Percentiles rank a stretch among this genome's conserved stretches.
These are phyloP conservation scores for Aspergillus sp. DNA, from an alignment of 2,329 filamentous ascomycete genomes.

Conservation along the genomic window DNA sequence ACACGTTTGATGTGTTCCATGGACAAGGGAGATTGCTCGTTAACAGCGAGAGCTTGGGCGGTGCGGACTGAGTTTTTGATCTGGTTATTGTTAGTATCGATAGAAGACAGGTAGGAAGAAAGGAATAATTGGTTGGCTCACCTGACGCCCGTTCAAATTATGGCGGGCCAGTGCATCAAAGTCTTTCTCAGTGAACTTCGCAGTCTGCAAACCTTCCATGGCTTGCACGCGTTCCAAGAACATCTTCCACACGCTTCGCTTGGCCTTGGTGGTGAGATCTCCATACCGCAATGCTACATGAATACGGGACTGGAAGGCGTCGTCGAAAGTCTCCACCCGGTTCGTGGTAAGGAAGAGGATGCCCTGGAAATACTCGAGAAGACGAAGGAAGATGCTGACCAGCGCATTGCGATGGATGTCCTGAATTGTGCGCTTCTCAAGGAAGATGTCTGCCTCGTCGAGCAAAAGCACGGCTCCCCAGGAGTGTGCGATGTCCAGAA, in stretches of 20 bases:
- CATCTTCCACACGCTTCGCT: constrained; percentile 75
- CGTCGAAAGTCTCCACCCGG: constrained; percentile 79
- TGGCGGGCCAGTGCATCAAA: constrained; percentile 62
- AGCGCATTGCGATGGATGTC: constrained; percentile 82
- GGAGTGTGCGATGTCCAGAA: constrained; percentile 77
- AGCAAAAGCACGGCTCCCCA: constrained; percentile 84
- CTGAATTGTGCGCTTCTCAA: constrained; percentile 76
- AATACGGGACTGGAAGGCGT: constrained; percentile 83
- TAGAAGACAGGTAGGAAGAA: not conserved
- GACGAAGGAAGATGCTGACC: constrained; percentile 79
- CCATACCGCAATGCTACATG: constrained; percentile 81
- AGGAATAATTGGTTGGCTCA: constrained; percentile 25
- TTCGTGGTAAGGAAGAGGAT: constrained; percentile 89
- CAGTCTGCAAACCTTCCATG: constrained; percentile 54
- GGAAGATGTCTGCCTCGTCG: constrained; percentile 79
- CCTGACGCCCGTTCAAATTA: constrained; percentile 65
- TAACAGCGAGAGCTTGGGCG: constrained; percentile 75
- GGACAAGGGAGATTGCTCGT: constrained; percentile 64
- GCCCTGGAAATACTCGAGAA: constrained; percentile 88
- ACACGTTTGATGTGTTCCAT: constrained; percentile 79
- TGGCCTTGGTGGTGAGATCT: constrained; percentile 65
- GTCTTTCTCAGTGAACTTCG: constrained; percentile 54
- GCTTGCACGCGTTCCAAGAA: constrained; percentile 70
- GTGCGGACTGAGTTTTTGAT: constrained; percentile 88
- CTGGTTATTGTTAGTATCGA: constrained; percentile 37